Conservation (phyloP, 83 land plant species). For the Picea mariana region DNA sequence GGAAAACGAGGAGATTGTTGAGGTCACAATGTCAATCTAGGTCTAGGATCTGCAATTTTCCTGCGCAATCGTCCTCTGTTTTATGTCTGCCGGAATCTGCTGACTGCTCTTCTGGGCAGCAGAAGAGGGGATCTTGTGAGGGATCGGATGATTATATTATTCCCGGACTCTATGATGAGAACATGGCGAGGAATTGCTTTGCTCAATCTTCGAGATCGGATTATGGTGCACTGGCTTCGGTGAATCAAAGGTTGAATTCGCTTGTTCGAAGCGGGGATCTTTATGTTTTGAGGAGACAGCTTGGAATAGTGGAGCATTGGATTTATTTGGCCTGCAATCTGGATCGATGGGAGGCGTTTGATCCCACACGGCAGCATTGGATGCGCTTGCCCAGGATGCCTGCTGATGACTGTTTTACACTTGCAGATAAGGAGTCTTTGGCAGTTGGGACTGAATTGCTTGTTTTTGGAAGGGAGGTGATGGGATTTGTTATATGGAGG, state of each 20-base stretch:
- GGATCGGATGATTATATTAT: constrained; percentile 37
- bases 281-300: constrained; percentile 38
- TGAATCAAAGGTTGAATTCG: constrained; percentile 38
- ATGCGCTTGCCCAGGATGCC: constrained; percentile 51
- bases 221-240: constrained; percentile 30
- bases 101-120: too few species aligned
- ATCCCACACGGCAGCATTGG: constrained; percentile 47
- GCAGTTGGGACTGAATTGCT: constrained; percentile 82
- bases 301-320: constrained; percentile 64
- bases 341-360: constrained; percentile 61
- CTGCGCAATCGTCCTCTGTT: too few species aligned
- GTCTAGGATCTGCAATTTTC: too few species aligned
- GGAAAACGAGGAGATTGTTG: too few species aligned
- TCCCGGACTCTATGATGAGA: constrained; percentile 55
- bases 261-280: constrained; percentile 46
- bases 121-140: neutral
- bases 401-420: constrained; percentile 53
- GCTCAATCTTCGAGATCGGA: constrained; percentile 40
- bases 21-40: too few species aligned
- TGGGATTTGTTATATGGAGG: constrained; percentile 70
- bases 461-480: constrained; percentile 70
- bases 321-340: constrained; percentile 52
- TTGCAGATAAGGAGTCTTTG: constrained; percentile 82
- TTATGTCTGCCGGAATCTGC: too few species aligned
- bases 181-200: constrained; percentile 38